Evolutionary conservation across 1,284 basidiomycete species (phyloP).

Genomic region (Microbotryum violaceum): DNA sequence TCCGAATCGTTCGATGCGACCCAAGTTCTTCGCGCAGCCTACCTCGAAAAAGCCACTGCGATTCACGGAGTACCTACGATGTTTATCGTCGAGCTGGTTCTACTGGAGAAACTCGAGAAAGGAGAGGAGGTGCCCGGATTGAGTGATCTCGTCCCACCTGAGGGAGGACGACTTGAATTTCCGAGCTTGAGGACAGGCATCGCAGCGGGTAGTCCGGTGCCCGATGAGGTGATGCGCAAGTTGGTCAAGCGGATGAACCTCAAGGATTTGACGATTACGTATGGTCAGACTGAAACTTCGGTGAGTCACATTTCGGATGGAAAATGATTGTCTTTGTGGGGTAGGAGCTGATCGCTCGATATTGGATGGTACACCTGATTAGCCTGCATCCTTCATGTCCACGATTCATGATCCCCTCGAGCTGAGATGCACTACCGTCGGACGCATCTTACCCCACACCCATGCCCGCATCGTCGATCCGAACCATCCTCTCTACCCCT

Average conservation of each 20-base stretch:
- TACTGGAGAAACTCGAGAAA: conserved; percentile 25
- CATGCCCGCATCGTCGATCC: conserved; percentile 15
- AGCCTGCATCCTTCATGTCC: conserved; percentile 11
- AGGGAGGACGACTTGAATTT: not conserved
- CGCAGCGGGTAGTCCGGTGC: conserved; percentile 20
- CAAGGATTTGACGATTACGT: conserved; percentile 23
- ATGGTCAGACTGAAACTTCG: conserved; percentile 3
- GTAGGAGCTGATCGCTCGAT: too few relatives aligned
- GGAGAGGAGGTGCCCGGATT: conserved; percentile 2
- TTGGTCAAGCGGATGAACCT: conserved; percentile 18
- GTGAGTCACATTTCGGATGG: not conserved
- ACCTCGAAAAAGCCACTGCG: conserved; percentile 29
- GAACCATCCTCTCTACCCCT: conserved; percentile 6
- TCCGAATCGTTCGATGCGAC: conserved; percentile 37
- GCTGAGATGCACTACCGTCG: conserved; percentile 13
- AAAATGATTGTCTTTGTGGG: not conserved
- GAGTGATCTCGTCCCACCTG: conserved; percentile 4
- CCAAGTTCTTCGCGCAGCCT: conserved; percentile 33
- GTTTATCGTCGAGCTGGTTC: conserved; percentile 33
- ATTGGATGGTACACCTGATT: conserved; percentile 12
- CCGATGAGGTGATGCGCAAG: conserved; percentile 13
- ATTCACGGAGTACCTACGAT: conserved; percentile 40
- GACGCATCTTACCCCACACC: conserved; percentile 22
- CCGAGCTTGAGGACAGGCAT: conserved; percentile 17
- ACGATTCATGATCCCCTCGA: not conserved